Base-by-base conservation (phyloP, 495 filamentous ascomycete genomes). In the Lophiotrema nucula region DNA sequence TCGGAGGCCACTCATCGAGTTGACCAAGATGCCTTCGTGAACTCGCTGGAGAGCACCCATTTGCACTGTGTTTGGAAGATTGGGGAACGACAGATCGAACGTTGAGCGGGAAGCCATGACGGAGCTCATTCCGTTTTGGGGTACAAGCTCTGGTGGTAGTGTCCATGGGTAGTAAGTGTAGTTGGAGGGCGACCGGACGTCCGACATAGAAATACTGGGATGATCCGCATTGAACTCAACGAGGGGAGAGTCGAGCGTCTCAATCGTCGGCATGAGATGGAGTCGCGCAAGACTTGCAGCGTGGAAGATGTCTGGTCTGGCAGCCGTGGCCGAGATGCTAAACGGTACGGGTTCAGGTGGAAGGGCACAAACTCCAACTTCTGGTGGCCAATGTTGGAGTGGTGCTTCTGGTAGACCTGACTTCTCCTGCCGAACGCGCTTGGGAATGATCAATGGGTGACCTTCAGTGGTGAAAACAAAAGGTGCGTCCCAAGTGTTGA, bases 391-490 rank as follows among this genome's bases (percentile, higher is more conserved):
- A 3, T 56, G 19, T 23, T 41, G 54, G 23, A 46, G 11, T 37
- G 52, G 42, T 16, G 16, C 21, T 18, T 18, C 27, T 4, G 23
- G 3, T 16, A 35, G 52, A 2, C 31, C 13, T 18, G 31, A 28
- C 27, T 60, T 28, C 0, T 22, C 16, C 22, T 39, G 39, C 37
- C 35, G 61, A 35, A 37, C 28, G 10, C 21, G 68, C 33, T 83
- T 64, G 72, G 82, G 93, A 50, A 98, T 86, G 16, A 97, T 81
- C 23, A 98, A 76, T 4, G 93, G 93, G 74, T 98, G 93, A 1
- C 92, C 93, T 73, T 98, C 93, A 0, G 93, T 98, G 21, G 87
- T 89, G 68, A 98, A 97, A 4, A 98, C 92, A 74, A 89, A 91
- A 1, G 91, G 81, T 3, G 84, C 85, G 72, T 97, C 92, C 16